Percentiles rank a stretch among this genome's conserved stretches.
Evolutionary conservation across 305 asterid genomes (phyloP).

Genomic region (Fraxinus dipetala): DNA sequence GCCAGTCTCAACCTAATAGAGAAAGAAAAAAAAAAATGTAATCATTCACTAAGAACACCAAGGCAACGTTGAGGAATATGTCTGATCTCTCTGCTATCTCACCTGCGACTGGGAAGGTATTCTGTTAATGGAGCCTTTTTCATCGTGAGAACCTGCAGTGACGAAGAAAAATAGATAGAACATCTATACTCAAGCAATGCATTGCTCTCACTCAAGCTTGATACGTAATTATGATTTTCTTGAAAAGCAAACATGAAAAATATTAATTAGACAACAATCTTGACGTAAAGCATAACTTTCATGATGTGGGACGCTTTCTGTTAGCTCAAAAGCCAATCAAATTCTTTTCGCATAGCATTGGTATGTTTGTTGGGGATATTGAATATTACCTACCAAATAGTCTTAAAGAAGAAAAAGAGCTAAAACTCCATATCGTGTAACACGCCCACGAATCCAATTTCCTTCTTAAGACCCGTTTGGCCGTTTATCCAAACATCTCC

Average conservation of each 20-base stretch:
- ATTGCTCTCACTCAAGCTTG: neutral
- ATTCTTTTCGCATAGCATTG: neutral
- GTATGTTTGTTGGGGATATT: neutral
- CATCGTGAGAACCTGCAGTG: slow-evolving; percentile 33
- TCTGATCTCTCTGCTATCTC: neutral
- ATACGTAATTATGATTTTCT: neutral
- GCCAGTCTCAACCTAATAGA: slow-evolving; percentile 20
- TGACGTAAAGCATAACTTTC: neutral
- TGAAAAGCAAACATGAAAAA: neutral
- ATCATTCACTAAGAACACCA: neutral
- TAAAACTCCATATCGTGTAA: neutral
- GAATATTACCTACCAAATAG: neutral
- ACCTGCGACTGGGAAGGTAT: slow-evolving; percentile 40
- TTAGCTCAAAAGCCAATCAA: neutral
- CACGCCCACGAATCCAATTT: neutral
- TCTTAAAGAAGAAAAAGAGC: neutral
- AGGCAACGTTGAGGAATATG: neutral
- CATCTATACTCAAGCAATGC: neutral
- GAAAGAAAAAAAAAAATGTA: neutral
- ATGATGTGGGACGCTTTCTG: neutral
- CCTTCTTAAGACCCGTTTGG: neutral
- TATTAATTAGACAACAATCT: neutral
- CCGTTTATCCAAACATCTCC: neutral
- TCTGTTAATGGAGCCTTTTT: slow-evolving; percentile 27
- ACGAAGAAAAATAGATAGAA: slow-evolving; percentile 2